Evolutionary conservation across 164 flowering plant species (phyloP), one percentile per base, ranked within the genome.

Genomic region (Liriodendron chinense): DNA sequence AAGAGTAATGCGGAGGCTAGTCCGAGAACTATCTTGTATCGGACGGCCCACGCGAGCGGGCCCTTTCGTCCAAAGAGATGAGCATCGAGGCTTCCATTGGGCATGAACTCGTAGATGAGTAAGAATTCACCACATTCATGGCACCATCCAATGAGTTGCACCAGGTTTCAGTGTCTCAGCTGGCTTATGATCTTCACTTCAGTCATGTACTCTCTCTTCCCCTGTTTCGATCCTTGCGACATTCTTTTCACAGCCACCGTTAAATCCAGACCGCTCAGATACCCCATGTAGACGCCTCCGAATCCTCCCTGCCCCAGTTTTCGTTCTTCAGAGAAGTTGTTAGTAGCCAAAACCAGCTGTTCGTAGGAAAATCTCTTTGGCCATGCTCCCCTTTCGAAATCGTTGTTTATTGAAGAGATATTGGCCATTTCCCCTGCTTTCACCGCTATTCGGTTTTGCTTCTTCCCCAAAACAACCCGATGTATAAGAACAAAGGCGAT

Each of bases 101-200:
- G 83, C 89, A 87, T 84, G 77, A 74, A 83, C 80, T 86, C 87
- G 26, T 87, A 86, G 68, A 86, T 82, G 8, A 87, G 86, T 7
- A 87, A 75, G 34, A 87, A 71, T 56, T 86, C 84, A 20, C 81
- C 80, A 23, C 62, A 56, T 6, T 82, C 87, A n/a, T 87, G 89
- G 76, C 87, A 82, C 89, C 90, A 87, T 8, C 90, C 90, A 16
- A 84, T 70, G 62, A 84, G 82, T 34, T 80, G 84, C 16, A 87
- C 88, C 65, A 85, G 66, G 68, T 87, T 87, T 56, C 83, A 65
- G 47, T 87, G 90, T 69, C 90, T 79, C 68, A 87, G 69, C 49
- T 78, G 65, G 72, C 88, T 84, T 26, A 87, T 83, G 22, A 81
- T 84, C 80, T 64, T 80, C 20, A 87, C 88, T 69, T 87, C 88